phyloP scores from a whole-genome alignment of 2,329 filamentous ascomycete genomes.

The Boeremia exigua region DNA sequence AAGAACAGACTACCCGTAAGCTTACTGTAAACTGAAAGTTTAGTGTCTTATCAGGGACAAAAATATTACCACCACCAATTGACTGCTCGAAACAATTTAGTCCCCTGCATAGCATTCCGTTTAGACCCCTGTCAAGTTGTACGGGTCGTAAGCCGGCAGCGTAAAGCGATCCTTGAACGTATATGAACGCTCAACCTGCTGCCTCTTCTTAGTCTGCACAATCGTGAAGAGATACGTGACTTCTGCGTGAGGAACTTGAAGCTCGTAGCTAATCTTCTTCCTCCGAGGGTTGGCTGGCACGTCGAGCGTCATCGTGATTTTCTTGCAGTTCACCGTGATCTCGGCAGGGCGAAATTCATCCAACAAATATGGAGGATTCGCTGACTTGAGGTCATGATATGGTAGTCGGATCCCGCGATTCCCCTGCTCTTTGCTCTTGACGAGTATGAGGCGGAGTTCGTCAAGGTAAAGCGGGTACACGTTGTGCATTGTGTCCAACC shows the following conservation, averaged over 20 bases:
- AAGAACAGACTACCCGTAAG: too few species aligned
- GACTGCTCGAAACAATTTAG: too few species aligned
- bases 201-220: not conserved
- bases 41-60: too few species aligned
- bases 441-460: not conserved
- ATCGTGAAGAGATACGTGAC: not conserved
- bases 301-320: not conserved
- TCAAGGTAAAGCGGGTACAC: not conserved
- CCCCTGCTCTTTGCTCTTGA: not conserved
- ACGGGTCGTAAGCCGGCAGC: not conserved
- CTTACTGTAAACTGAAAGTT: too few species aligned
- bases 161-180: not conserved
- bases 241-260: not conserved
- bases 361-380: not conserved
- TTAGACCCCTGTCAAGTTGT: too few species aligned
- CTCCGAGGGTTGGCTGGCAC: not conserved
- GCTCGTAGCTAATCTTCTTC: not conserved
- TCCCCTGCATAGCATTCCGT: too few species aligned
- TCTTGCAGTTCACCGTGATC: not conserved
- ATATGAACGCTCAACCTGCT: conserved; percentile 2
- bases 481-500: not conserved
- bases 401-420: not conserved
- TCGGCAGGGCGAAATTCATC: not conserved
- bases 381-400: not conserved
- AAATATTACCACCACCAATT: too few species aligned